A percentile compares a stretch with the other conserved stretches of the same genome.
These are phyloP conservation scores for Salix udensis DNA, from an alignment of 345 rosid species.

Conservation along the genomic window DNA sequence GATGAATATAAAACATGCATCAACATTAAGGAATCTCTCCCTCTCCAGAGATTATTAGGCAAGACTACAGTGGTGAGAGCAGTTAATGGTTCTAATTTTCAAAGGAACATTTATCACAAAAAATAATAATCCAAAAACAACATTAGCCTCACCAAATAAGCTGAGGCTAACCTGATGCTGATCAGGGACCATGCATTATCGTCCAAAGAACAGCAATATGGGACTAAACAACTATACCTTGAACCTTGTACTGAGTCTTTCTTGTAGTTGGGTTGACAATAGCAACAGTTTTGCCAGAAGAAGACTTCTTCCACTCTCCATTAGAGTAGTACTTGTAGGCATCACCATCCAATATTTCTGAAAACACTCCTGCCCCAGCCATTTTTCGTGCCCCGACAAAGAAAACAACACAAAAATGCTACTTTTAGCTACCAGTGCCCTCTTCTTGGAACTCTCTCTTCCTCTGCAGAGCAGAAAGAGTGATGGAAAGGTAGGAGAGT, in stretches of 20 bases:
- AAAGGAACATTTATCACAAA: background rate
- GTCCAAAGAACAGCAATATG: background rate
- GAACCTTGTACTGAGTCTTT: conserved; percentile 88
- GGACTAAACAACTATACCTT: conserved; percentile 43
- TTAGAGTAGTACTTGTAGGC: conserved; percentile 75
- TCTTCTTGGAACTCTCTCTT: background rate
- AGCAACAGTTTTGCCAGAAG: conserved; percentile 73
- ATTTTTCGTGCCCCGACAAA: conserved; percentile 22
- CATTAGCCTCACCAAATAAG: too few relatives aligned
- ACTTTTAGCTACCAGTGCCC: background rate
- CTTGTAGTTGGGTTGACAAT: conserved; percentile 82
- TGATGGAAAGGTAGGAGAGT: conserved; percentile 1
- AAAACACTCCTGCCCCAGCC: conserved; percentile 80
- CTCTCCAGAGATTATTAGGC: background rate
- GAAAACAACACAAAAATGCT: too few relatives aligned
- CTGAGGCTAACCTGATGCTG: background rate
- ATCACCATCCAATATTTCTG: conserved; percentile 82
- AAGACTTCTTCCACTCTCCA: conserved; percentile 81
- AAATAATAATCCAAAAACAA: background rate
- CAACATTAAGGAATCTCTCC: background rate
- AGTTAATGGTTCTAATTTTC: background rate
- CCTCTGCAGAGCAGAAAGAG: background rate
- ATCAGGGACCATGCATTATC: background rate
- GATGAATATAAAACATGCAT: background rate
- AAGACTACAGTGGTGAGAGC: background rate